Base-by-base conservation (phyloP, 352 stramenopile genomes). In the Pythium graminicola region DNA sequence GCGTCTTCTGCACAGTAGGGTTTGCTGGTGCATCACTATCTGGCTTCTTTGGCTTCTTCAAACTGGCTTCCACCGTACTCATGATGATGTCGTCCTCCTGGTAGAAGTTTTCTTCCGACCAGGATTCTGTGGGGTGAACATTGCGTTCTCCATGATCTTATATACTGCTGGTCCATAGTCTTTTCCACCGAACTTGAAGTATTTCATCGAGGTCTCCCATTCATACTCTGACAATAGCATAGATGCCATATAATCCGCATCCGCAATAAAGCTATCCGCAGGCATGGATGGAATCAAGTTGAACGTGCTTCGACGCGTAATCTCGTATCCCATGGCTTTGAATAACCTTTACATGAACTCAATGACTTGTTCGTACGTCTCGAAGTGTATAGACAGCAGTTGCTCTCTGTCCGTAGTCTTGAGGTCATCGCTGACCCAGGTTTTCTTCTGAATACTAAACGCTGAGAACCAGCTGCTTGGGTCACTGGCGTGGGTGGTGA, bases 351-450 rank as follows among this genome's bases (percentile, higher is more conserved):
- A 17, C 39, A 46, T 46, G 39, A 46, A 46, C 13, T 13, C 13
- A 16, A 46, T 46, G 4, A 46, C 39, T 28, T 46, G 39, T 46
- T 46, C 39, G n/a, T 46, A 46, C 17, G 39, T 46, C 39, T 46
- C 39, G 19, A 46, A 46, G 19, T 27, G 10, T 22, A 46, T 46
- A 6, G 39, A 23, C 19, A 46, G 39, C 6, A 46, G 19, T 22
- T 46, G 6, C 39, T 46, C 39, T 7, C 39, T 6, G 39, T 46
- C 39, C 8, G 29, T 17, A 4, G 29, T 22, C 6, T 6, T 16
- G 19, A 46, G 26, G 19, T 46, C 29, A 4, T 17, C 10, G 19
- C 29, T 46, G 19, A 22, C 39, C 39, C 39, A 46, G 11, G 39
- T 46, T 22, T 46, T 46, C 39, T 46, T 46, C 39, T 46, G 17